These are phyloP conservation scores for Entophlyctis helioformis DNA, from an alignment of 192 early-diverging fungal genomes.

Conservation along the genomic window DNA sequence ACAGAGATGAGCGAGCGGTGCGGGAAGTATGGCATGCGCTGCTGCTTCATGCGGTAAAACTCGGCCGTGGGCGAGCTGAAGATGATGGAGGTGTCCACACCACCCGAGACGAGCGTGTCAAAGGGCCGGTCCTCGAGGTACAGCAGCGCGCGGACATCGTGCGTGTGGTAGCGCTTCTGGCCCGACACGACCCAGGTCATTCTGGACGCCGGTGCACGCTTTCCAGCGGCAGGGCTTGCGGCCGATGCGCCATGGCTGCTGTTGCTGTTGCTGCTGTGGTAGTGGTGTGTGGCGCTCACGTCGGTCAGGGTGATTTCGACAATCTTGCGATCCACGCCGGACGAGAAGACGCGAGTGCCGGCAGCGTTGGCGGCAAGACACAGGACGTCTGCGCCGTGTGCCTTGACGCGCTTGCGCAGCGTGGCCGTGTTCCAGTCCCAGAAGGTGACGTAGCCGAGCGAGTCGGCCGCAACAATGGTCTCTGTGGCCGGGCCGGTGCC, in stretches of 20 bases:
- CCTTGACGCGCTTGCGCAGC: constrained; percentile 53
- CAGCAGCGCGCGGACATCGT: constrained; percentile 84
- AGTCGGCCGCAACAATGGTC: constrained; percentile 82
- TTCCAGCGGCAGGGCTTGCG: too few species aligned
- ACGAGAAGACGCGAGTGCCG: constrained; percentile 67
- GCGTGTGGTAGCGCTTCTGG: constrained; percentile 80
- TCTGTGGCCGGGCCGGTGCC: too few species aligned
- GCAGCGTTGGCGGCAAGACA: constrained; percentile 54
- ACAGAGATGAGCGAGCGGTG: constrained; percentile 37
- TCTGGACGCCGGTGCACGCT: not conserved
- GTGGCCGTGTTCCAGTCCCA: constrained; percentile 67
- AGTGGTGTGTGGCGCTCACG: not conserved
- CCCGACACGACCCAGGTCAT: constrained; percentile 71
- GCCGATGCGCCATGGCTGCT: too few species aligned
- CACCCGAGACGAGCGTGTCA: constrained; percentile 73
- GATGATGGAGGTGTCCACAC: constrained; percentile 37
- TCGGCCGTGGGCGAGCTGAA: constrained; percentile 18
- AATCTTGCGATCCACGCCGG: constrained; percentile 84
- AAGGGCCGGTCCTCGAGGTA: constrained; percentile 56
- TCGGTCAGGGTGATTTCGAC: constrained; percentile 50
- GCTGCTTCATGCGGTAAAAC: constrained; percentile 26
- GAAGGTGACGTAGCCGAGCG: constrained; percentile 79
- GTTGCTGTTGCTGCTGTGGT: not conserved
- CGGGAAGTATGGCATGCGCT: constrained; percentile 43
- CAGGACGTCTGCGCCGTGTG: constrained; percentile 81